Base-by-base conservation (phyloP, 495 filamentous ascomycete species). In the Xeromyces bisporus region DNA sequence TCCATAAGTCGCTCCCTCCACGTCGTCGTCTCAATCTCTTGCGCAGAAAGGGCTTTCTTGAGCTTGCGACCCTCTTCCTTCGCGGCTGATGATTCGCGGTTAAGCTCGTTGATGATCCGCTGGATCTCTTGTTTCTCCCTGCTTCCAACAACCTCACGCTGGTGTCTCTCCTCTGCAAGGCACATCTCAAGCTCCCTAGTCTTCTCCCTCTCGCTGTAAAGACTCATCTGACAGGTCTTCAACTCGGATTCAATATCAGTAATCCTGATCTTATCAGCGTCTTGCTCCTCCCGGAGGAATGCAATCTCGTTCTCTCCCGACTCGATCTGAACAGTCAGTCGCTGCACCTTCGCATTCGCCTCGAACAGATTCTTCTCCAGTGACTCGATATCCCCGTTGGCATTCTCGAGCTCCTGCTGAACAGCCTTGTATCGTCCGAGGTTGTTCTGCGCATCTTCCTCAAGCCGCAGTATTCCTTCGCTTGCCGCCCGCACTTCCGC, bases 231-330 rank as follows among this genome's bases (percentile, higher is more conserved):
- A 34, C 73, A 68, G 21, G 71, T 75, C 49, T 81, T 80, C 9
- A 93, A 58, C 14, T 74, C 69, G 7, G 77, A 76, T 44, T 93
- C 83, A 3, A 96, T 61, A 40, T 94, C 81, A 13, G 89, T 84
- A 40, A 96, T 97, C 51, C 83, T 83, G 47, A 97, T 94, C 67
- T 96, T 97, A 52, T 97, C 91, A 21, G 69, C 75, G 51, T 97
- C 89, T 60, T 96, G 89, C 58, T 97, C 89, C 46, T 97, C 91
- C 4, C 91, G 74, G 15, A 97, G 49, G 70, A 97, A 97, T 0
- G 78, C 72, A 49, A 96, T 92, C 54, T 97, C 89, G 29, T 75
- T 77, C 46, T 94, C 86, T 36, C 75, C 76, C 3, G 80, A 89
- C 57, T 97, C 89, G 31, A 83, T 75, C 52, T 96, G 85, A 29